These are phyloP conservation scores for Neophaeococcomyces aloes DNA, from an alignment of 2,329 filamentous ascomycete genomes.

Conservation along the genomic window DNA sequence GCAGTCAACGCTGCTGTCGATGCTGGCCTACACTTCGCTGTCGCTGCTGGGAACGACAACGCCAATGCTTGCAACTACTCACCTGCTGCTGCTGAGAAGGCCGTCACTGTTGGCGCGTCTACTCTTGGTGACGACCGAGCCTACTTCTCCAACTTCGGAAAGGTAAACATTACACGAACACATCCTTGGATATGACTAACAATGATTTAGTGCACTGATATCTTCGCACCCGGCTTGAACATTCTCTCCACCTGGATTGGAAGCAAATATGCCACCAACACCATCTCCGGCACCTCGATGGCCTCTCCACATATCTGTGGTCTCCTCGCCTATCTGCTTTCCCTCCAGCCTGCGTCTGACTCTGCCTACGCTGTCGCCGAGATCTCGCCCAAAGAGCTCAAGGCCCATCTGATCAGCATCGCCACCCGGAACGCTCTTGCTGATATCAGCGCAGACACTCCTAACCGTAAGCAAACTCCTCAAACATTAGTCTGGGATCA, in stretches of 20 bases:
- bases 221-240: conserved; percentile 95
- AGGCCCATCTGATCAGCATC: conserved; percentile 74
- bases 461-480: conserved; percentile 51
- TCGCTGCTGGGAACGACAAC: conserved; percentile 97
- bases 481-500: conserved; percentile 23
- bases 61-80: conserved; percentile 99
- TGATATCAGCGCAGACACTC: conserved; percentile 75
- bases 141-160: conserved; percentile 99
- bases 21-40: conserved; percentile 90
- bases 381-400: conserved; percentile 88
- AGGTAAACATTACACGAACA: conserved; percentile 29
- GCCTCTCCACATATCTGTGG: conserved; percentile 93
- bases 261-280: conserved; percentile 91
- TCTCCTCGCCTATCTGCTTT: conserved; percentile 95
- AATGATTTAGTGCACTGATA: conserved; percentile 64
- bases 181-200: too few relatives aligned
- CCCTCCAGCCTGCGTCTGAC: conserved; percentile 79
- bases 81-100: conserved; percentile 79
- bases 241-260: conserved; percentile 98
- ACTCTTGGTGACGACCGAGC: conserved; percentile 89
- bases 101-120: conserved; percentile 91
- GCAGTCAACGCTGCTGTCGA: conserved; percentile 90
- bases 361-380: conserved; percentile 83
- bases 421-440: conserved; percentile 67
- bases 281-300: conserved; percentile 99